Evolutionary conservation across 495 filamentous ascomycete species (phyloP), one percentile per base, ranked within the genome.

Genomic region (Choiromyces venosus): DNA sequence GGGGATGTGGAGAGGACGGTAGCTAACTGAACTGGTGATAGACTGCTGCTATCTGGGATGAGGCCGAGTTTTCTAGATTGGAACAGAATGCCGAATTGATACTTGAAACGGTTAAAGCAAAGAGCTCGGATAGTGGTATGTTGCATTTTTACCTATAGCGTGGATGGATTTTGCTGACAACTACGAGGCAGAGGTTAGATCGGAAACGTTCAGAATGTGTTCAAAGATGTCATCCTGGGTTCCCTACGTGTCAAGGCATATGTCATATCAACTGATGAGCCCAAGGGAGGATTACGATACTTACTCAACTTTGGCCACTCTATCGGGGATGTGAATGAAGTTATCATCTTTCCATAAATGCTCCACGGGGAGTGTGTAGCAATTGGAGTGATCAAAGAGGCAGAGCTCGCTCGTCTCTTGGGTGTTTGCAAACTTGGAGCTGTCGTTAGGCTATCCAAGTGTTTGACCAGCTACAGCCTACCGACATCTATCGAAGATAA

Each of bases 361-460:
- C 87, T 99, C 19, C 95, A 99, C 79, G 95, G 95, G 39, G 95
- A 99, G 82, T 92, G 90, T 78, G 95, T 99, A 36, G 92, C 96
- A 46, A 95, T 98, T 75, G 95, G 95, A 37, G 98, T 98, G 95
- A 92, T 98, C 37, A 96, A 94, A 82, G 95, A 99, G 82, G 95
- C 96, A 36, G 93, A 97, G 81, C 86, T 99, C 64, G 92, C 96
- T 67, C 88, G 96, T 52, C 91, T 95, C 81, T 87, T 98, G 12
- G 96, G 95, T 25, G 87, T 95, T n/a, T 83, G 98, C 66, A 89
- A 91, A 75, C 91, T 91, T 19, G 90, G 91, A 66, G 95, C 94
- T 25, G 95, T 98, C 4, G 90, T 93, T 44, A 90, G 95, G 65
- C 85, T 99, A 52, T 88, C 90, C 39, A 98, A 97, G 79, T 97